Evolutionary conservation across 1,284 basidiomycete genomes (phyloP).

Genomic region (Sporisorium scitamineum): DNA sequence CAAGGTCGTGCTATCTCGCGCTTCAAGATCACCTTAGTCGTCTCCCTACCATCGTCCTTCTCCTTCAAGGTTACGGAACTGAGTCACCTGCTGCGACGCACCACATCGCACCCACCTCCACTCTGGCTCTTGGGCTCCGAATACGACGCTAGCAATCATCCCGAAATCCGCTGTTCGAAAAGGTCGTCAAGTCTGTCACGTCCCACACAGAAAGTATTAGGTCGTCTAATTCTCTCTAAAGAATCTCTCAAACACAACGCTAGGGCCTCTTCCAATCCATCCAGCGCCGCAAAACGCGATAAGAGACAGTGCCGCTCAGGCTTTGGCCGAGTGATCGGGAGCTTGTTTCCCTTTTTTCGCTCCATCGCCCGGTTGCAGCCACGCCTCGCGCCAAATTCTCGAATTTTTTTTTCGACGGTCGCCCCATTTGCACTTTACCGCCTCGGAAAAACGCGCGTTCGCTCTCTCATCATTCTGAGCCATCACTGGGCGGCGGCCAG

Average conservation of each 20-base stretch:
- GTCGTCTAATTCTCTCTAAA: neutral
- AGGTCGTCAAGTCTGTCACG: neutral
- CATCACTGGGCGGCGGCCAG: neutral
- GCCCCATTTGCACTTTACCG: neutral
- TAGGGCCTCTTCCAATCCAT: neutral
- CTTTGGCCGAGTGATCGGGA: neutral
- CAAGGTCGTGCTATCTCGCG: neutral
- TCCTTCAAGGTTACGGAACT: neutral
- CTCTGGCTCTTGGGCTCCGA: neutral
- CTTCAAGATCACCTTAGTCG: neutral
- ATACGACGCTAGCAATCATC: neutral
- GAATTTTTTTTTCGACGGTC: neutral
- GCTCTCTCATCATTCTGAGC: neutral
- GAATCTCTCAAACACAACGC: neutral
- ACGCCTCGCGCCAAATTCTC: too few species aligned
- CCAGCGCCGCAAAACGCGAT: neutral
- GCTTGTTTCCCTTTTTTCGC: neutral
- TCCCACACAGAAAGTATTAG: neutral
- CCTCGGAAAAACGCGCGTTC: neutral
- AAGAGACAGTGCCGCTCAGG: neutral
- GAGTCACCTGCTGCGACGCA: neutral
- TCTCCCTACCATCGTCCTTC: neutral
- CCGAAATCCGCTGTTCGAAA: neutral
- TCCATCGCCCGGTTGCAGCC: neutral
- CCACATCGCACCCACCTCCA: neutral